Evolutionary conservation across 2,329 filamentous ascomycete genomes (phyloP).

Genomic region (Paecilomyces fulvus): DNA sequence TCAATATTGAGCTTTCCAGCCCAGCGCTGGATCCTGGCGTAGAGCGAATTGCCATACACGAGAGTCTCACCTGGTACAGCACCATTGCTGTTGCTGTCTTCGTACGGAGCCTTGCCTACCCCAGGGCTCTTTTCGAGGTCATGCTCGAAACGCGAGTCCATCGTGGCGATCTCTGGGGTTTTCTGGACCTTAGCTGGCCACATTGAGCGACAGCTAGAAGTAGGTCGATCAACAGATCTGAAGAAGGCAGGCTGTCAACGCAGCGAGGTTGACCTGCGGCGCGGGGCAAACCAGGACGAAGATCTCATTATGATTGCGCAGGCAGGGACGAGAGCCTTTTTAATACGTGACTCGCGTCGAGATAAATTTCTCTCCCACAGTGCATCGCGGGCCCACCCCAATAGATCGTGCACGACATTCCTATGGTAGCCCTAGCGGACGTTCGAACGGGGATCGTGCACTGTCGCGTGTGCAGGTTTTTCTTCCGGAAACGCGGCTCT

Average conservation of each 20-base stretch:
- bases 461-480: not conserved
- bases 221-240: not conserved
- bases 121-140: constrained; percentile 28
- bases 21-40: constrained; percentile 53
- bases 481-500: not conserved
- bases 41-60: constrained; percentile 46
- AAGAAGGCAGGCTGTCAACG: not conserved
- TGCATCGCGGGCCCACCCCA: not conserved
- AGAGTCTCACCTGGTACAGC: constrained; percentile 53
- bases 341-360: not conserved
- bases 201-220: not conserved
- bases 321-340: not conserved
- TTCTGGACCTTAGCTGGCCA: not conserved
- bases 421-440: not conserved
- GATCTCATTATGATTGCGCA: not conserved
- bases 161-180: not conserved
- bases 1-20: constrained; percentile 61
- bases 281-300: not conserved
- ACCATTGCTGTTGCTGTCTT: constrained; percentile 29
- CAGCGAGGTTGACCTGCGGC: not conserved
- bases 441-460: not conserved
- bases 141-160: constrained; percentile 5
- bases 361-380: not conserved
- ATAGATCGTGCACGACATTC: not conserved
- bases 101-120: constrained; percentile 16